Base-by-base conservation (phyloP, 306 rosid species). In the Castanospermum australe region DNA sequence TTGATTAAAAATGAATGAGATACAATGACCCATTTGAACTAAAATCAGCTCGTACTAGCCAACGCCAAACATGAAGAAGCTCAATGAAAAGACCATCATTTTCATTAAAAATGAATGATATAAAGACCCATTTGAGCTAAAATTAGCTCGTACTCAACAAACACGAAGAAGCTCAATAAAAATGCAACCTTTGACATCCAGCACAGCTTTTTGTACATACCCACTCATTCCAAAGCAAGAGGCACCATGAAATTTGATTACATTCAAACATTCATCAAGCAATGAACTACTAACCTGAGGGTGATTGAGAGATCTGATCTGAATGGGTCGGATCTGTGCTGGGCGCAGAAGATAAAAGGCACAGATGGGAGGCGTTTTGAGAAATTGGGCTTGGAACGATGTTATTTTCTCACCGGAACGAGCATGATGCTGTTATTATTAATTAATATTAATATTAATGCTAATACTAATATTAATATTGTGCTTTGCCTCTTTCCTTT, bases 241-340 rank as follows among this genome's bases (percentile, higher is more conserved):
- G 15, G 25, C 45, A 48, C 15, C 8, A 15, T 8, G 20, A 62
- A 54, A 14, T 22, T 32, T 33, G 70, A 67, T 44, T 38, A 30
- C n/a, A 54, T 15, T 48, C 21, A 10, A 56, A 4, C 4, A 35
- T 14, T 41, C 54, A 77, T 2, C 24, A 75, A 79, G 73, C 59
- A 81, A 4, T 44, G 42, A 79, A 83, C 52, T 24, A 67, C 70
- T 52, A 13, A 87, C 92, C 96, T 83, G 83, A 41, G 15, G 68
- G 6, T 2, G 45, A 33, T 24, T 17, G 36, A 22, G 75, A 33
- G 32, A 78, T 64, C 48, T 9, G 70, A 64, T 64, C n/a, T 35
- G 70, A 5, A 14, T 35, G 15, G 8, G 41, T 63, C n/a, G 69
- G 86, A 83, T 83, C 83, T 78, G 86, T n/a, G n/a, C n/a, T n/a